Base-by-base conservation (phyloP, 495 filamentous ascomycete species). In the Geopyxis carbonaria region DNA sequence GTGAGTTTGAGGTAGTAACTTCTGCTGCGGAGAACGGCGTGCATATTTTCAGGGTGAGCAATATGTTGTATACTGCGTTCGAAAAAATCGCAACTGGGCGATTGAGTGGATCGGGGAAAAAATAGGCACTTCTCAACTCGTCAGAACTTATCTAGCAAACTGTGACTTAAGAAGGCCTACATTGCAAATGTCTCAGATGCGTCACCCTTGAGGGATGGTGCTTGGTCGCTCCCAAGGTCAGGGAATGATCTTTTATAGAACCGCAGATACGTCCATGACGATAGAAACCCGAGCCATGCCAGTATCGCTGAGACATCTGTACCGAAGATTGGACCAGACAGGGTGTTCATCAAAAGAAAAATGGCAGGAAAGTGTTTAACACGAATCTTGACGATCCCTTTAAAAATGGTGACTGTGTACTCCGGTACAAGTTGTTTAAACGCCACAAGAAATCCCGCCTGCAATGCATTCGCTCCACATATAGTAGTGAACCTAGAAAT, bases 341-440 rank as follows among this genome's bases (percentile, higher is more conserved):
- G 61, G 3, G 77, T 68, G 41, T 80, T 78, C 35, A 86, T 69
- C 20, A 85, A 58, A 43, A 92, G 70, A 57, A 93, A 94, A 30
- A 94, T 64, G 14, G 89, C 77, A 6, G 89, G 89, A 56, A 95
- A 93, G 50, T 89, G 83, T 47, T 83, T 83, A 9, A 97, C 84
- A 38, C 89, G 84, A 51, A 94, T 71, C 38, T 86, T 91, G 35
- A 97, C 55, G 33, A 93, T 60, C 39, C 82, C 81, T 45, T 77
- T 75, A 62, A 92, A 81, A 45, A 97, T 69, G 0, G 85, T 80
- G 27, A 97, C 87, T n/a, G 89, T 95, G 60, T 97, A 89, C 55
- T 93, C 84, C 20, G 89, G 89, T 15, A 95, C 82, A 23, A 97
- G 80, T 59, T 97, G 91, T 61, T 93, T 94, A 63, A 95, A 94